Conservation (phyloP, 2,329 filamentous ascomycete species). For the Malbranchea zuffiana region DNA sequence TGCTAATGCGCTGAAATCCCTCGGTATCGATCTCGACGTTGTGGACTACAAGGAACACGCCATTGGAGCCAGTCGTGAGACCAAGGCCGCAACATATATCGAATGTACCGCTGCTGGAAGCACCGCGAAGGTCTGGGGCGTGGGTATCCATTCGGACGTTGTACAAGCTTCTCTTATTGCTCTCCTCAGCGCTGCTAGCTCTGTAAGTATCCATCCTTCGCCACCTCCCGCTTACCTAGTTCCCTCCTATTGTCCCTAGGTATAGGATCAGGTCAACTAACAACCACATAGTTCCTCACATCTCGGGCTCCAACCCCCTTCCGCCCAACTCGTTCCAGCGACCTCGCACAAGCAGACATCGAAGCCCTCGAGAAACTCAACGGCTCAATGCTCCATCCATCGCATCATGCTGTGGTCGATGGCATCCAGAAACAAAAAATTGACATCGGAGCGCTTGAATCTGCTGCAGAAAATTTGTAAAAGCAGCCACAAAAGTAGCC, state of each 20-base stretch:
- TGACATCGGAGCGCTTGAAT: slow-evolving; percentile 13
- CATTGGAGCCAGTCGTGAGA: slow-evolving; percentile 66
- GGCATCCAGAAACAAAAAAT: slow-evolving; percentile 20
- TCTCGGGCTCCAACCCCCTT: slow-evolving; percentile 57
- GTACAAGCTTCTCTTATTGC: slow-evolving; percentile 82
- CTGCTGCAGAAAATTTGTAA: slow-evolving; percentile 13
- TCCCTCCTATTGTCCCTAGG: too few relatives aligned
- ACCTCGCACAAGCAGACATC: slow-evolving; percentile 35
- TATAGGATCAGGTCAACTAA: too few relatives aligned
- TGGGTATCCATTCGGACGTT: slow-evolving; percentile 85
- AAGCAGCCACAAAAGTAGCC: too few relatives aligned
- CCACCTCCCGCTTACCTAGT: too few relatives aligned
- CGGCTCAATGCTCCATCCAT: slow-evolving; percentile 16
- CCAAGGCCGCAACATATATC: slow-evolving; percentile 92
- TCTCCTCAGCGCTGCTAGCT: slow-evolving; percentile 71
- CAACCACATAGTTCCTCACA: slow-evolving; percentile 59
- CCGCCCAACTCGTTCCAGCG: slow-evolving; percentile 46
- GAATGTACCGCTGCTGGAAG: slow-evolving; percentile 64
- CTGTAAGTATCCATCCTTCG: slow-evolving; percentile 47
- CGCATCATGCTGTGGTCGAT: slow-evolving; percentile 16
- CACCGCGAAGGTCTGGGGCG: slow-evolving; percentile 71
- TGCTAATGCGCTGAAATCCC: slow-evolving; percentile 63
- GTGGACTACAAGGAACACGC: slow-evolving; percentile 94
- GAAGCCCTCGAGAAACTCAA: slow-evolving; percentile 34
- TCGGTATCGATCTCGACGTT: slow-evolving; percentile 83